Evolutionary conservation across 1,284 basidiomycete genomes (phyloP).

Genomic region (Ganoderma sp.): DNA sequence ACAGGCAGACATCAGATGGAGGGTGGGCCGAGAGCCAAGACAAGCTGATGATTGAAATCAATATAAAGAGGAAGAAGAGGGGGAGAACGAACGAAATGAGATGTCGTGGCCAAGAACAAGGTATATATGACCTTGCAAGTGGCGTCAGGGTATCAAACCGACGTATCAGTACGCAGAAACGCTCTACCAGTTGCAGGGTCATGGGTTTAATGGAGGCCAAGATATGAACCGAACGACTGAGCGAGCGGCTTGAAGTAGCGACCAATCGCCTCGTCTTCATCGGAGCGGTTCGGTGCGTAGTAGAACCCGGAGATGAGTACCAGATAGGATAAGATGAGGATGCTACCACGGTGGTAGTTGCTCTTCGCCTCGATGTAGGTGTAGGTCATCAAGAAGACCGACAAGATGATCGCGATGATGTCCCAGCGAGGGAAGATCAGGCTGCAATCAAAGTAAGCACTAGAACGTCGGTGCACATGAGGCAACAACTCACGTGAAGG

Average conservation of each 20-base stretch:
- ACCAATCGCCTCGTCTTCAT: slow-evolving; percentile 32
- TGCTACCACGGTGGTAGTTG: slow-evolving; percentile 96
- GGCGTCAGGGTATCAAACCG: slow-evolving; percentile 11
- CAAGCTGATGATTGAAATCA: not conserved
- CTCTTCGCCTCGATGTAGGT: slow-evolving; percentile 98
- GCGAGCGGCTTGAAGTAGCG: slow-evolving; percentile 24
- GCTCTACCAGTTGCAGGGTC: not conserved
- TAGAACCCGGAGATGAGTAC: slow-evolving; percentile 83
- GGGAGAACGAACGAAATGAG: not conserved
- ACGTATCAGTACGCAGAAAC: not conserved
- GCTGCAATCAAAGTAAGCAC: slow-evolving; percentile 48
- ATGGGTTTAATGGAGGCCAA: slow-evolving; percentile 20
- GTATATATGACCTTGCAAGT: slow-evolving; percentile 23
- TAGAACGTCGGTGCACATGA: slow-evolving; percentile 14
- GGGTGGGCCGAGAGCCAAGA: not conserved
- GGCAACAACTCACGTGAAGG: slow-evolving; percentile 79
- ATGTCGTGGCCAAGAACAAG: not conserved
- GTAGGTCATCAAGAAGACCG: slow-evolving; percentile 97
- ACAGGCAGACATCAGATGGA: not conserved
- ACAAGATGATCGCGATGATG: slow-evolving; percentile 91
- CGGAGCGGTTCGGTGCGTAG: slow-evolving; percentile 60
- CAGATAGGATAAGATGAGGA: slow-evolving; percentile 87
- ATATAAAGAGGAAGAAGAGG: not conserved
- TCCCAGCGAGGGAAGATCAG: slow-evolving; percentile 99
- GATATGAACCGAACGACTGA: slow-evolving; percentile 16